These are phyloP conservation scores for Eimeria tenella DNA, from an alignment of 169 alveolate genomes.

Conservation along the genomic window DNA sequence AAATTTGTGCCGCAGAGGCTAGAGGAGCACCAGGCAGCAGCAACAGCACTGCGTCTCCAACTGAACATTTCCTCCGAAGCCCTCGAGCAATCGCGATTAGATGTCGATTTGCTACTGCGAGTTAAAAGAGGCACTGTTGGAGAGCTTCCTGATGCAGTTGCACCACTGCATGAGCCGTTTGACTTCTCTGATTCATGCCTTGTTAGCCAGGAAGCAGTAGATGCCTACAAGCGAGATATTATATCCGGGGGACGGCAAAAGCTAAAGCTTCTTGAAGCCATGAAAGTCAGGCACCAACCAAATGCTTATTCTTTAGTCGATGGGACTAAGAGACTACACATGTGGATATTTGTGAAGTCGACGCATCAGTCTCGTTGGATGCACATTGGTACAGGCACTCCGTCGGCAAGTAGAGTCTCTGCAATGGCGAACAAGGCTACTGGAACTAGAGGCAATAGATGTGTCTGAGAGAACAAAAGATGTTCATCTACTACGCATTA, in stretches of 20 bases:
- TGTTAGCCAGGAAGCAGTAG: constrained; percentile 89
- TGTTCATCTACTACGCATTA: constrained; percentile 84
- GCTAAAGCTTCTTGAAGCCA: constrained; percentile 85
- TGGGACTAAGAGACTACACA: too few relatives aligned
- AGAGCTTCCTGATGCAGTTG: constrained; percentile 35
- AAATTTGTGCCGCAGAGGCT: constrained; percentile 1
- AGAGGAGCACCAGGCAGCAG: constrained; percentile 38
- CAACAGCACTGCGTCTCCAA: constrained; percentile 15
- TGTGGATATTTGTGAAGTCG: too few relatives aligned
- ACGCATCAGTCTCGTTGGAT: neutral
- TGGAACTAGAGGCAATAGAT: constrained; percentile 81
- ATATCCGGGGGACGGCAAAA: constrained; percentile 88
- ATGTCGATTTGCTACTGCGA: constrained; percentile 53
- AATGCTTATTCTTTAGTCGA: too few relatives aligned
- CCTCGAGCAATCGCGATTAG: neutral
- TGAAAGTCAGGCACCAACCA: constrained; percentile 71
- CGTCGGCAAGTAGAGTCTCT: constrained; percentile 56
- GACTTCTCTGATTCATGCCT: constrained; percentile 89
- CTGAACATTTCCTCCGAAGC: constrained; percentile 4
- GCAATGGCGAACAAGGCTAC: constrained; percentile 83
- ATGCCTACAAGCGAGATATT: constrained; percentile 89
- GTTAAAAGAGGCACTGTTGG: constrained; percentile 42
- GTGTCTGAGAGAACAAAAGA: constrained; percentile 83
- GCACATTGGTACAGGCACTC: neutral
- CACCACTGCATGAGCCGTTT: constrained; percentile 27